Evolutionary conservation across 331 rosid genomes (phyloP).

Genomic region (Dryas integrifolia): DNA sequence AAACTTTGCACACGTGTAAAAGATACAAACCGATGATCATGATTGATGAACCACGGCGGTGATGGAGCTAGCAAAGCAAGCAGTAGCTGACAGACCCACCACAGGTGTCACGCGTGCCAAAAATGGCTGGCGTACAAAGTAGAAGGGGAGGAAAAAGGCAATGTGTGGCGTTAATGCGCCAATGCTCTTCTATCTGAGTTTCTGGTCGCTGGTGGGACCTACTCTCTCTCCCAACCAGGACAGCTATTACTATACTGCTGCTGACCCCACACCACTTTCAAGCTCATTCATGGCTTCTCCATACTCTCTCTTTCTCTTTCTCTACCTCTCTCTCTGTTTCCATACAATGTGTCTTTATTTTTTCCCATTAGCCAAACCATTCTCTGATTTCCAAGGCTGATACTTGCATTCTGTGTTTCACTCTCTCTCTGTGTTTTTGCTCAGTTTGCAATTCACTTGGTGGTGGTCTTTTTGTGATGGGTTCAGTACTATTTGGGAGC

Average conservation of each 20-base stretch:
- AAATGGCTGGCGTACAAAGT: constrained; percentile 11
- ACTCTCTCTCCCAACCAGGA: constrained; percentile 30
- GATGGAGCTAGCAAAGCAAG: no score
- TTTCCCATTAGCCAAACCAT: constrained; percentile 23
- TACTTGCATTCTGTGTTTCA: constrained; percentile 10
- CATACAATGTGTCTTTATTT: constrained; percentile 11
- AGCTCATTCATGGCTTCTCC: constrained; percentile 60
- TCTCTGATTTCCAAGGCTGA: constrained; percentile 20
- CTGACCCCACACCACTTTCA: constrained; percentile 59
- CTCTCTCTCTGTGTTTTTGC: not conserved
- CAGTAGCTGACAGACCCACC: not conserved
- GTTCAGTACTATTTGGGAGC: constrained; percentile 14
- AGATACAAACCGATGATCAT: not conserved
- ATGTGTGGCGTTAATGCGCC: constrained; percentile 64
- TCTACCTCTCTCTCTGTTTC: not conserved
- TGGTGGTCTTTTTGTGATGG: constrained; percentile 6
- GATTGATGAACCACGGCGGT: no score
- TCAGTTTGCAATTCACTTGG: not conserved
- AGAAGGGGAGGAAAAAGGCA: constrained; percentile 35
- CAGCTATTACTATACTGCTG: constrained; percentile 62
- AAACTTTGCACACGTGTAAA: not conserved
- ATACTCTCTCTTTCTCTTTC: constrained; percentile 14
- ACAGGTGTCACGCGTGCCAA: constrained; percentile 43
- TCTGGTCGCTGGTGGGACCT: constrained; percentile 49
- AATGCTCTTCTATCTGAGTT: constrained; percentile 17